Evolutionary conservation across 129 eudicot genomes (phyloP).

Genomic region (Centella asiatica): DNA sequence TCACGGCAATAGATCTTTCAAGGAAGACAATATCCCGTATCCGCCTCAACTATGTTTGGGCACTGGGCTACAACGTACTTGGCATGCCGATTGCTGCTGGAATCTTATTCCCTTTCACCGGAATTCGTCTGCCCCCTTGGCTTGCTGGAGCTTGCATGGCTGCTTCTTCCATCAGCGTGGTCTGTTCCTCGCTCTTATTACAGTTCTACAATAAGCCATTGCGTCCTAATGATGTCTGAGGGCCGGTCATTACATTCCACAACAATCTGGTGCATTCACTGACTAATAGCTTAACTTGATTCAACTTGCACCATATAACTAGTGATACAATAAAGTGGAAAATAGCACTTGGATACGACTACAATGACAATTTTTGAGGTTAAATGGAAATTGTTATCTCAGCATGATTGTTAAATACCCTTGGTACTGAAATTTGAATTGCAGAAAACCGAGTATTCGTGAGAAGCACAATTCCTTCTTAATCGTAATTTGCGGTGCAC

Average conservation of each 20-base stretch:
- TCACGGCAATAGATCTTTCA: slow-evolving; percentile 84
- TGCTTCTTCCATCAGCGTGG: slow-evolving; percentile 93
- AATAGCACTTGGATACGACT: too few species aligned
- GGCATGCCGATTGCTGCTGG: slow-evolving; percentile 96
- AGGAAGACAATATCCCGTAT: slow-evolving; percentile 72
- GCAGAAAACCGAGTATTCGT: too few species aligned
- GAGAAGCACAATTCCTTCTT: too few species aligned
- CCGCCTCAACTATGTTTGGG: slow-evolving; percentile 84
- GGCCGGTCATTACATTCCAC: not conserved
- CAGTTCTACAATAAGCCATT: slow-evolving; percentile 86
- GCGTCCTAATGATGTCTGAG: slow-evolving; percentile 17
- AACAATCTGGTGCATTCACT: too few species aligned
- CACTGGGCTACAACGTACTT: slow-evolving; percentile 88
- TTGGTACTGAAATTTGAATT: too few species aligned
- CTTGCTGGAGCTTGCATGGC: slow-evolving; percentile 99
- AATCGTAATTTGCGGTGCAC: too few species aligned
- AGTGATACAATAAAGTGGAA: not conserved
- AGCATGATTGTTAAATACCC: too few species aligned
- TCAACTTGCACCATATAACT: not conserved
- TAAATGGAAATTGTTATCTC: too few species aligned
- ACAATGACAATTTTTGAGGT: too few species aligned
- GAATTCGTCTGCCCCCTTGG: slow-evolving; percentile 93
- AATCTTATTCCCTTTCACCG: slow-evolving; percentile 64
- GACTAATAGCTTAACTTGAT: too few species aligned
- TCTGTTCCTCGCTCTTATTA: slow-evolving; percentile 81